Base-by-base conservation (phyloP, 768 basidiomycete species). In the Panaeolus cyanescens region DNA sequence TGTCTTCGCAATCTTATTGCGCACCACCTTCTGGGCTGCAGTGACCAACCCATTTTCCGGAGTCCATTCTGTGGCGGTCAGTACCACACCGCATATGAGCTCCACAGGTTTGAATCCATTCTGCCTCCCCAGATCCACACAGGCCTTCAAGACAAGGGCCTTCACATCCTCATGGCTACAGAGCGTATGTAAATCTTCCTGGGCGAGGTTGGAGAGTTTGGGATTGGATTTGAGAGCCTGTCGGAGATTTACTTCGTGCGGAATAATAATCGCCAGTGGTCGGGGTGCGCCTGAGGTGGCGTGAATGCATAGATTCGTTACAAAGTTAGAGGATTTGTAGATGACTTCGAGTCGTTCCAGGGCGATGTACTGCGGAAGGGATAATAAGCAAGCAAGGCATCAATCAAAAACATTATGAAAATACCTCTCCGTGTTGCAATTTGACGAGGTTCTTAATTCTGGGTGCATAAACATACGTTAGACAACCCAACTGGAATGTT, bases 21-120 rank as follows among this genome's bases (percentile, higher is more conserved):
- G 76, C 77, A 95, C 90, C 8, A 96, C 81, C 83, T 96, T 96
- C 82, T 95, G 93, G 55, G 95, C 94, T 10, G 95, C 92, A 1
- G 93, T 96, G 57, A 94, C 85, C 33, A 96, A 76, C 45, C 93
- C 95, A 61, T 74, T 92, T 79, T 96, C 91, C 0, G 95, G 91
- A 4, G 93, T 95, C 95, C 95, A 96, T 74, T 96, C 93, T 8
- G 95, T 91, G 12, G 87, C 72, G 2, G 89, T 89, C 65, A 96
- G 74, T 19, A 96, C 80, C n/a, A 95, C 89, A 12, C 79, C 87
- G 70, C 88, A 85, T 12, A 96, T 76, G 58, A 87, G 74, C 78
- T 96, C 94, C 76, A 92, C 83, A 37, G 82, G 69, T 78, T 91
- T 93, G 74, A 96, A 88, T 3, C 88, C 88, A 56, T 81, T 87